Evolutionary conservation across 352 stramenopile genomes (phyloP), one percentile per base, ranked within the genome.

Genomic region (Phytopythium chamaehyphon): DNA sequence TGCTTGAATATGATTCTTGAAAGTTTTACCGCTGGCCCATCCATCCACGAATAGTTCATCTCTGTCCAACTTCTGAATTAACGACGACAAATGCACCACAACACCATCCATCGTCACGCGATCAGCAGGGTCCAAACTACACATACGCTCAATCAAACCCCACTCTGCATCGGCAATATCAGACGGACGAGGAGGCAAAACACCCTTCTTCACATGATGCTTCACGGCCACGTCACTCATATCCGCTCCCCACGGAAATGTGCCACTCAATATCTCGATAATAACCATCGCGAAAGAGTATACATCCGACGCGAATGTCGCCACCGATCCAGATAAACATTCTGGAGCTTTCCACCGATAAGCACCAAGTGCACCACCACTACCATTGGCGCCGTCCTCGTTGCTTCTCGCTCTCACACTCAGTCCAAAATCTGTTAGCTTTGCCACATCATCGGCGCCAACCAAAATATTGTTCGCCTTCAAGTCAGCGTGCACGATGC

Each of bases 391-490:
- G 18, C 6, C 44, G n/a, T 33, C 28, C 28, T 33, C 28, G 9
- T 33, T 33, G 28, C 28, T 9, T 33, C 28, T 2, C 42, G 2
- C 46, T 18, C 40, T 18, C 24, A 39, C 26, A 19, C 44, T 70
- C 16, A 73, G 47, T 4, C 64, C 64, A 55, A 73, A 73, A 40
- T 73, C 64, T 0, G 64, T 61, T 4, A 73, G 54, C 31, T 67
- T 70, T 15, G 53, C 61, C 5, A 55, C 59, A 7, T 50, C 61
- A 49, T 73, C 61, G 14, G 57, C 54, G 48, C 49, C 51, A 6
- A 73, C 61, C 37, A 73, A 54, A 38, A 73, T 70, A 40, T 73
- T 73, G 61, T 70, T 64, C 28, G 60, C 68, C 50, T 73, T 73
- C 40, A 73, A 52, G 23, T 73, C 61, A 0, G 56, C 64, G 33